Percentiles rank a stretch among this genome's conserved stretches.
phyloP scores from a whole-genome alignment of 176 grass and related monocot species.

The Aegilops tauschii region DNA sequence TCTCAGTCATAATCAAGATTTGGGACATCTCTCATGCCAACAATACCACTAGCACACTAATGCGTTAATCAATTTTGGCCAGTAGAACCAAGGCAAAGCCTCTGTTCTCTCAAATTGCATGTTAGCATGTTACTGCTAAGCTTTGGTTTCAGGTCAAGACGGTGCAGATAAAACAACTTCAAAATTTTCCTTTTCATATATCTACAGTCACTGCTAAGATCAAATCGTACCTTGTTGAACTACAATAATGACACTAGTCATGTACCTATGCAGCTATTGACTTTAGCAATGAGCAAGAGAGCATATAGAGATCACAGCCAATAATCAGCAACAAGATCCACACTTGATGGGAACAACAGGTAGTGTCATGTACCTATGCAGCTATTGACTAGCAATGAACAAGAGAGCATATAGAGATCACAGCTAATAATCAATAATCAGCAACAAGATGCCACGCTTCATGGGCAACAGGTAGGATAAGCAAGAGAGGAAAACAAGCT shows the following conservation, averaged over 20 bases:
- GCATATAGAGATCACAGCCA: not conserved
- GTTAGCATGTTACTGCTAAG: not conserved
- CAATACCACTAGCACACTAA: not conserved
- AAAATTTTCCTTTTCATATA: not conserved
- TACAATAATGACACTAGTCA: not conserved
- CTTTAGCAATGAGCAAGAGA: not conserved
- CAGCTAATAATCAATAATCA: no score
- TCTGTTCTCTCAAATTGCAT: not conserved
- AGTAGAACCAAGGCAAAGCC: not conserved
- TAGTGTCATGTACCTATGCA: no score
- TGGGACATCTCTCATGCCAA: not conserved
- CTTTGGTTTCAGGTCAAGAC: not conserved
- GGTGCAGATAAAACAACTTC: not conserved
- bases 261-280: not conserved
- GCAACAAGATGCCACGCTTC: not conserved
- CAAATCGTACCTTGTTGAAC: not conserved
- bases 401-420: no score
- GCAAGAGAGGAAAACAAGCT: not conserved
- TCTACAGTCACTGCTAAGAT: not conserved
- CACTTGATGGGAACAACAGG: no score
- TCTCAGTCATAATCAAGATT: conserved; percentile 1
- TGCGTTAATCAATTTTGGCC: not conserved
- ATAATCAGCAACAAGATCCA: not conserved
- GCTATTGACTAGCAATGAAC: no score
- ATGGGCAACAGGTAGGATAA: not conserved